Evolutionary conservation across 257 asterid genomes (phyloP).

Genomic region (Jasminum sambac): DNA sequence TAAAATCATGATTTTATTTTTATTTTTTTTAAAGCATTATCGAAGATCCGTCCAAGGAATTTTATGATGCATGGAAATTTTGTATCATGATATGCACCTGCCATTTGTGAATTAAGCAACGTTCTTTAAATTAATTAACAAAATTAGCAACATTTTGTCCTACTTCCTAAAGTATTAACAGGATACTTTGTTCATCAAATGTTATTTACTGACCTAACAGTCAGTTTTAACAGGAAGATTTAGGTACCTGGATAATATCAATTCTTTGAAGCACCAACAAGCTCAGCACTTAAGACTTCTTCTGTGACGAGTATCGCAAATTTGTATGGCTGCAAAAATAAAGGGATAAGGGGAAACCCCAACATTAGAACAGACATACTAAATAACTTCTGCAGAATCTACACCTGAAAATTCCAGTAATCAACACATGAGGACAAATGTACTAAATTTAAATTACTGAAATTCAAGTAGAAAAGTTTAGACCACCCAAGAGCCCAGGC

Average conservation of each 20-base stretch:
- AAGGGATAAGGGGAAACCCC: neutral
- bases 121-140: too few relatives aligned
- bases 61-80: neutral
- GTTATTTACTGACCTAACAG: neutral
- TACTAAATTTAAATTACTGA: too few relatives aligned
- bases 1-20: neutral
- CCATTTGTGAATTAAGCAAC: neutral
- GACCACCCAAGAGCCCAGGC: conserved; percentile 13
- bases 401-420: neutral
- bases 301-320: neutral
- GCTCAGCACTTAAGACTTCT: neutral
- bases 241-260: neutral
- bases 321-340: neutral
- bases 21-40: neutral
- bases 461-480: neutral
- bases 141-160: too few relatives aligned
- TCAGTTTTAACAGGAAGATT: neutral
- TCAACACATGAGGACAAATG: conserved; percentile 11
- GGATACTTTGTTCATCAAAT: too few relatives aligned
- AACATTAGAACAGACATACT: neutral
- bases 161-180: too few relatives aligned
- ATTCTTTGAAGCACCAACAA: neutral
- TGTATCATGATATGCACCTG: neutral
- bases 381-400: conserved; percentile 23
- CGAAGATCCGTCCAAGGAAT: neutral